Evolutionary conservation across 129 eudicot genomes (phyloP).

Genomic region (Arctium minus): DNA sequence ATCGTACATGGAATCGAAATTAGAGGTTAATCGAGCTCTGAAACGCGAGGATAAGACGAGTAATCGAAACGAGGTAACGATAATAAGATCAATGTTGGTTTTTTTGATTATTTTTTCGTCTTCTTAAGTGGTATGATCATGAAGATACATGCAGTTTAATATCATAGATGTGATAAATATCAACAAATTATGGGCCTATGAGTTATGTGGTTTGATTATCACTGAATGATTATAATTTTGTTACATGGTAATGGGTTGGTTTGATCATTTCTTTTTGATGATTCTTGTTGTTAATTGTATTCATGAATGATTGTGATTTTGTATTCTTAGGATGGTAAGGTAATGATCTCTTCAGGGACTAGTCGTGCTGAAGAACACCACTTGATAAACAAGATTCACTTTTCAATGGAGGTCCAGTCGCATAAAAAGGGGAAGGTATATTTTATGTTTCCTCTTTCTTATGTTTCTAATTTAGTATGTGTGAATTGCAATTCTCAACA

Average conservation of each 20-base stretch:
- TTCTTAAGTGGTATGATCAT: not conserved
- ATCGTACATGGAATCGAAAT: slow-evolving; percentile 43
- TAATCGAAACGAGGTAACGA: slow-evolving; percentile 50
- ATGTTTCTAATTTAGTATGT: not conserved
- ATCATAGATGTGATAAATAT: too few species aligned
- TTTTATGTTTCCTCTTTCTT: not conserved
- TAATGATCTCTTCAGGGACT: not conserved
- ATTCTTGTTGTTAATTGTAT: not conserved
- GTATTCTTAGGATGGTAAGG: not conserved
- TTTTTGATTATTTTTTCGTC: not conserved
- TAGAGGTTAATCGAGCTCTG: slow-evolving; percentile 11
- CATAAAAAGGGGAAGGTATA: not conserved
- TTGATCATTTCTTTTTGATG: too few species aligned
- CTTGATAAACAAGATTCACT: not conserved
- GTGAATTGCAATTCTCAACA: not conserved
- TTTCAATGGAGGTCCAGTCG: not conserved
- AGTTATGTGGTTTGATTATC: not conserved
- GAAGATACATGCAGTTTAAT: not conserved
- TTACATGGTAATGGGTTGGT: too few species aligned
- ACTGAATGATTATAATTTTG: too few species aligned
- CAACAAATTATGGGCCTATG: too few species aligned
- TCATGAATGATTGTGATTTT: not conserved
- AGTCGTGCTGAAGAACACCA: not conserved
- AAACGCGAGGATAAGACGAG: slow-evolving; percentile 20
- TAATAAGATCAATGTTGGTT: not conserved